Evolutionary conservation across 2,329 filamentous ascomycete species (phyloP).

Genomic region (Colletotrichum sp.): DNA sequence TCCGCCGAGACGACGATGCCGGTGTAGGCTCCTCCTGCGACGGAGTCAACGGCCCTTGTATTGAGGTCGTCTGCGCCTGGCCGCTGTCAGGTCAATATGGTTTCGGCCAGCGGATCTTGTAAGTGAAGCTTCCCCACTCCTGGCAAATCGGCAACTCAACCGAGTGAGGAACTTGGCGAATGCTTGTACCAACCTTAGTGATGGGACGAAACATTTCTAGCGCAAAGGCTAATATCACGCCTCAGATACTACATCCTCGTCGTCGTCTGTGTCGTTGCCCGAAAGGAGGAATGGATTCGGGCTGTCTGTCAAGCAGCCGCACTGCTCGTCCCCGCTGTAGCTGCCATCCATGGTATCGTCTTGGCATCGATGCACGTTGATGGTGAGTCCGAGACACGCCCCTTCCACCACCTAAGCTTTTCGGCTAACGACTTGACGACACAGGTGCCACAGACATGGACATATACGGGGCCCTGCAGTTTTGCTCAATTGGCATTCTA

Average conservation of each 20-base stretch:
- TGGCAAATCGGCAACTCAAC: not conserved
- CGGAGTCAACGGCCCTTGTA: not conserved
- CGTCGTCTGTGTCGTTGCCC: conserved; percentile 66
- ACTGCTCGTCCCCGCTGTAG: conserved; percentile 66
- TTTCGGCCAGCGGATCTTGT: conserved; percentile 57
- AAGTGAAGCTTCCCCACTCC: conserved; percentile 27
- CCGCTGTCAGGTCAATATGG: conserved; percentile 64
- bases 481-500: conserved; percentile 70
- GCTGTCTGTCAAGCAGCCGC: conserved; percentile 69
- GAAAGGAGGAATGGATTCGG: conserved; percentile 65
- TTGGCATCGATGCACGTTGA: conserved; percentile 64
- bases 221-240: not conserved
- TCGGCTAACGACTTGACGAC: not conserved
- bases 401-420: not conserved
- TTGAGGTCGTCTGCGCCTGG: conserved; percentile 61
- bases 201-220: not conserved
- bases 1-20: not conserved
- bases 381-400: conserved; percentile 44
- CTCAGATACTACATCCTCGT: conserved; percentile 68
- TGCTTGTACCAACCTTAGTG: not conserved
- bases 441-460: conserved; percentile 71
- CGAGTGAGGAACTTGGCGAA: not conserved
- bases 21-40: not conserved
- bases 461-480: conserved; percentile 70
- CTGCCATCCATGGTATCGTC: conserved; percentile 67